Conservation (phyloP, 371 early-diverging fungal species). For the Vittaforma corneae region DNA sequence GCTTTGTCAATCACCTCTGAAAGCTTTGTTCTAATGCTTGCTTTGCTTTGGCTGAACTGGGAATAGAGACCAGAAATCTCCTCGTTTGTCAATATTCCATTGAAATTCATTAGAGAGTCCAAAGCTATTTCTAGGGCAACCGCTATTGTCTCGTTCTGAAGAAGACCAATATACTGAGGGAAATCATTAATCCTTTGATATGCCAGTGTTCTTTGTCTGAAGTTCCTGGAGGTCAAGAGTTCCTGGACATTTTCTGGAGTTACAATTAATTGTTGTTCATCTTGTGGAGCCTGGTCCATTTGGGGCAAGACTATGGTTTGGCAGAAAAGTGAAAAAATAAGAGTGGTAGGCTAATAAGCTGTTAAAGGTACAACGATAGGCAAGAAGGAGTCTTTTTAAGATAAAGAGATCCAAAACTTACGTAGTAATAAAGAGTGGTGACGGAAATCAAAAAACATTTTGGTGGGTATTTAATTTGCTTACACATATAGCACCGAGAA, state of each 20-base stretch:
- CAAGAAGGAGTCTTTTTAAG: too few relatives aligned
- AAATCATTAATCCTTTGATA: slow-evolving; percentile 2
- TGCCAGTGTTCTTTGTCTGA: slow-evolving; percentile 35
- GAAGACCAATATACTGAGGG: background rate
- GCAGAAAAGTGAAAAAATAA: too few relatives aligned
- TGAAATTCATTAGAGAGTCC: slow-evolving; percentile 26
- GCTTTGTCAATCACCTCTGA: slow-evolving; percentile 10
- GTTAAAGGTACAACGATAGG: too few relatives aligned
- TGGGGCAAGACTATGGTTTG: too few relatives aligned
- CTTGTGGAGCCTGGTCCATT: too few relatives aligned
- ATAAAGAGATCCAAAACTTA: too few relatives aligned
- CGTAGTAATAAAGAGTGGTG: too few relatives aligned
- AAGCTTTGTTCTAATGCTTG: slow-evolving; percentile 24
- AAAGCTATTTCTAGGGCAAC: slow-evolving; percentile 39
- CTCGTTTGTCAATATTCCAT: background rate
- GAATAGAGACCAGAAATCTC: slow-evolving; percentile 27
- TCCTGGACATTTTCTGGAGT: background rate
- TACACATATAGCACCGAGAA: too few relatives aligned
- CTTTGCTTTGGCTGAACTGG: slow-evolving; percentile 33
- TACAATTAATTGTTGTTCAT: background rate
- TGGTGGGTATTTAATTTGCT: too few relatives aligned
- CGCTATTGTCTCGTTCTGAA: slow-evolving; percentile 36
- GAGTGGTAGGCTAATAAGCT: too few relatives aligned
- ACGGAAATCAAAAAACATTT: too few relatives aligned
- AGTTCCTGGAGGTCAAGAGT: slow-evolving; percentile 30